Percentiles rank a stretch among this genome's conserved stretches.
Evolutionary conservation across 2,329 filamentous ascomycete genomes (phyloP).

Genomic region (Lithohypha guttulata): DNA sequence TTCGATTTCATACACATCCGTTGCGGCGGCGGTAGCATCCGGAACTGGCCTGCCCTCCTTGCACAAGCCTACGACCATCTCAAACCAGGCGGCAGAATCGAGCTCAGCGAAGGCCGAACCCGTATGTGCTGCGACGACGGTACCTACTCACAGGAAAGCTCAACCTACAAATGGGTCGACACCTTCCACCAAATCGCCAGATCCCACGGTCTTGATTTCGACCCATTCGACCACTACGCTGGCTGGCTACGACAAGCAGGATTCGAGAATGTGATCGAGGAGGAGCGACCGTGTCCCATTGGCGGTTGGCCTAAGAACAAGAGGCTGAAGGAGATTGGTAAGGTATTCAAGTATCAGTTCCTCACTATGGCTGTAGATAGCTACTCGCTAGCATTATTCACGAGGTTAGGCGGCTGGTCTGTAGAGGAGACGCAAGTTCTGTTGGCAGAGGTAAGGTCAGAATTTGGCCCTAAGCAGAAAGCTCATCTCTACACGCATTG

Average conservation of each 20-base stretch:
- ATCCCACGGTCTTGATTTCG: neutral
- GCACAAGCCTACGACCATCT: slow-evolving; percentile 22
- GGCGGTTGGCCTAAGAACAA: slow-evolving; percentile 24
- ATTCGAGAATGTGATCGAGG: slow-evolving; percentile 20
- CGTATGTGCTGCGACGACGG: slow-evolving; percentile 23
- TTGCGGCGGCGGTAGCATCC: slow-evolving; percentile 41
- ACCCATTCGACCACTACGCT: neutral
- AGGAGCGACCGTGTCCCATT: slow-evolving; percentile 21
- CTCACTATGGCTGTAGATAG: slow-evolving; percentile 13
- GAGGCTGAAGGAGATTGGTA: slow-evolving; percentile 23
- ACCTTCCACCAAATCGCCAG: slow-evolving; percentile 23
- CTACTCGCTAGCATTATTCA: slow-evolving; percentile 19
- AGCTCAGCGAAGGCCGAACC: slow-evolving; percentile 21
- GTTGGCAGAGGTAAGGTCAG: slow-evolving; percentile 18
- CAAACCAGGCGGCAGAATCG: slow-evolving; percentile 25
- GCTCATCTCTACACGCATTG: slow-evolving; percentile 15
- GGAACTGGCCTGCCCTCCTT: slow-evolving; percentile 20
- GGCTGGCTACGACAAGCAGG: slow-evolving; percentile 16
- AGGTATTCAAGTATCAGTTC: slow-evolving; percentile 4
- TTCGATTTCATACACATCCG: slow-evolving; percentile 36
- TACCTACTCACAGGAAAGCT: slow-evolving; percentile 7
- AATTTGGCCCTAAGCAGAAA: slow-evolving; percentile 16
- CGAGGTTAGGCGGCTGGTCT: slow-evolving; percentile 21
- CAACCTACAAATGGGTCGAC: slow-evolving; percentile 15
- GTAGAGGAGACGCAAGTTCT: slow-evolving; percentile 20